Percentiles rank a stretch among this genome's conserved stretches.
These are phyloP conservation scores for Penicillium rolfsii DNA, from an alignment of 2,329 filamentous ascomycete species.

Conservation along the genomic window DNA sequence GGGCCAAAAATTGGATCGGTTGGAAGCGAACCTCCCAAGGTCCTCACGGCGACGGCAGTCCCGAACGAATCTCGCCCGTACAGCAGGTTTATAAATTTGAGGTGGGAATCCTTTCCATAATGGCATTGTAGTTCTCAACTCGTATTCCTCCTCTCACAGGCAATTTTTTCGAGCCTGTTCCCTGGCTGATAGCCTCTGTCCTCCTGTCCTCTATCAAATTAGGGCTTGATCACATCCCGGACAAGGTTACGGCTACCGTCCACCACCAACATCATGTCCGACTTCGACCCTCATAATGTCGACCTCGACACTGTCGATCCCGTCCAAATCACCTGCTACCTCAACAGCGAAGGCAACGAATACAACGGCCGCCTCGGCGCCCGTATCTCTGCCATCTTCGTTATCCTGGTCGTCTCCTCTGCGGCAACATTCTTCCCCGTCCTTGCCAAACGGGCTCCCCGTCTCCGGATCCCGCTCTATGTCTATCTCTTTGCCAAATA, in stretches of 20 bases:
- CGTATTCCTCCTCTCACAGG: background rate
- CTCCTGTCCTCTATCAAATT: background rate
- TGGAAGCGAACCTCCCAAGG: constrained; percentile 21
- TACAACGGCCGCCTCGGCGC: constrained; percentile 57
- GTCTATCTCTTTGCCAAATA: constrained; percentile 54
- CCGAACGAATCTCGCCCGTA: constrained; percentile 8
- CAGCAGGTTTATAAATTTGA: constrained; percentile 20
- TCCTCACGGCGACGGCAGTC: constrained; percentile 20
- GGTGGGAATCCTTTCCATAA: constrained; percentile 1
- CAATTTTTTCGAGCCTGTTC: background rate
- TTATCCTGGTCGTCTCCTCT: constrained; percentile 49
- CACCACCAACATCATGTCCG: constrained; percentile 19
- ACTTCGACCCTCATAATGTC: constrained; percentile 48
- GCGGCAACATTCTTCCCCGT: constrained; percentile 52
- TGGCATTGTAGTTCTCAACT: constrained; percentile 1
- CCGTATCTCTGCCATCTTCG: constrained; percentile 50
- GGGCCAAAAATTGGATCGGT: constrained; percentile 14
- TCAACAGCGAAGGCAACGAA: constrained; percentile 52
- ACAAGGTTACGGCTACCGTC: background rate
- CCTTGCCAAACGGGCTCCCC: constrained; percentile 45
- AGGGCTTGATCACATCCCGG: background rate
- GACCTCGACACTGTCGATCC: constrained; percentile 50
- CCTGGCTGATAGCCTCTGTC: background rate
- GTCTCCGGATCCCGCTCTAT: constrained; percentile 46
- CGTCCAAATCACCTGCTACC: constrained; percentile 55